phyloP scores from a whole-genome alignment of 208 protist species.

The Acanthamoeba triangularis region DNA sequence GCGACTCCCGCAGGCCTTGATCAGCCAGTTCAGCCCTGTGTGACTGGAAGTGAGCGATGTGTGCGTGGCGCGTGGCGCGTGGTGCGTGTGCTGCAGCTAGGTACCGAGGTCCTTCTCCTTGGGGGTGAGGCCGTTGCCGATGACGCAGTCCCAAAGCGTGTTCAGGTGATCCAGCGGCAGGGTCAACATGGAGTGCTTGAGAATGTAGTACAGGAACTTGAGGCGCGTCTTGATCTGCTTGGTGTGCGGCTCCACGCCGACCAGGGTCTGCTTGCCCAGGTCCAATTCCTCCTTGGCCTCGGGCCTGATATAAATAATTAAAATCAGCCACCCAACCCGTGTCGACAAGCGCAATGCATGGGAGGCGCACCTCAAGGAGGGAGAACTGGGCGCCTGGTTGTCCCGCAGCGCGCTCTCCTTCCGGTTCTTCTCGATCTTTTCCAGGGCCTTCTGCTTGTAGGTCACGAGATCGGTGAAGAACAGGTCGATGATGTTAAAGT shows the following conservation, averaged over 20 bases:
- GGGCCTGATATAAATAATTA: background rate
- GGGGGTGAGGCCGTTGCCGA: background rate
- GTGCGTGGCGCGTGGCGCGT: background rate
- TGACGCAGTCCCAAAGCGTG: slow-evolving; percentile 47
- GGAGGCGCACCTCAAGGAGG: background rate
- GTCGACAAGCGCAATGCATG: too few relatives aligned
- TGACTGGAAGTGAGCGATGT: background rate
- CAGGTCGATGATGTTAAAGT: background rate
- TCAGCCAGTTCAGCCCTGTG: background rate
- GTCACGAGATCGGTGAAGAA: slow-evolving; percentile 1
- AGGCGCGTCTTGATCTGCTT: slow-evolving; percentile 63
- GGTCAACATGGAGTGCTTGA: slow-evolving; percentile 36
- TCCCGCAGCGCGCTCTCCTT: background rate
- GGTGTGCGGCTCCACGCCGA: slow-evolving; percentile 58
- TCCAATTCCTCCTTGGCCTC: slow-evolving; percentile 14
- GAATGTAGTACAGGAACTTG: slow-evolving; percentile 58
- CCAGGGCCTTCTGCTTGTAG: background rate
- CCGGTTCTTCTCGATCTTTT: slow-evolving; percentile 6
- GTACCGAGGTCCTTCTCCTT: slow-evolving; percentile 52
- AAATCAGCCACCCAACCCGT: too few relatives aligned
- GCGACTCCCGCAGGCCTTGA: slow-evolving; percentile 18
- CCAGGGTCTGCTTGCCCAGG: slow-evolving; percentile 42
- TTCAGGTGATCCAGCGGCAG: slow-evolving; percentile 4
- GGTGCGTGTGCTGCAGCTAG: background rate
- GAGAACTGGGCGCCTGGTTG: background rate